Base-by-base conservation (phyloP, 192 early-diverging fungal genomes). In the Coemansia sp. region DNA sequence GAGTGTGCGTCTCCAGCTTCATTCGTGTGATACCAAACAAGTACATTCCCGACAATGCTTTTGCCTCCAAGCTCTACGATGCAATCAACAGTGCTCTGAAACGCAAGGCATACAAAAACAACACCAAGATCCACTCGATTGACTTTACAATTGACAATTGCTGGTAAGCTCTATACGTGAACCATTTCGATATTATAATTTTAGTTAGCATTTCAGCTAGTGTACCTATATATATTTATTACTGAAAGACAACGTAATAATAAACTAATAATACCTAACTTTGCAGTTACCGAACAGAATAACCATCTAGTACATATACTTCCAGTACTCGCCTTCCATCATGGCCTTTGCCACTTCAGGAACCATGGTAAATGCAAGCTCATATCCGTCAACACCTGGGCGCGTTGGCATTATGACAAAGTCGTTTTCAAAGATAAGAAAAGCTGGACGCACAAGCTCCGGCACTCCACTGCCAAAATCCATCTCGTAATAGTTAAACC, bases 21-120 rank as follows among this genome's bases (percentile, higher is more conserved):
- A 32, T 40, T 40, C 39, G 39, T 1, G 39, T 38, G 37, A 41
- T 59, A 59, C 57, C 57, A 16, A 41, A 41, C 38, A 59, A 41
- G 39, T 16, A 40, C 16, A 19, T 59, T 38, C 38, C 57, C 2
- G 57, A 41, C 16, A 41, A 41, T 7, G 4, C 8, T 2, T 14
- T 7, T 17, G 57, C 57, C 17, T 39, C 13, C 38, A 59, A 59
- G 11, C 57, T 59, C 16, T 41, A 39, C 13, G 38, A 41, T 14
- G 57, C 57, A 7, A 59, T 59, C 57, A 39, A n/a, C 39, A 5
- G 7, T 1, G 25, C 57, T 16, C 57, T 17, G 12, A 59, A 40
- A n/a, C 32, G 57, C 32, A 59, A 59, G 13, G n/a, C 39, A 11
- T 59, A 59, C 57, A 59, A 59, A 22, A 17, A 40, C 38, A 59